Evolutionary conservation across 441 rosid species (phyloP).

Genomic region (Aleurites moluccanus): DNA sequence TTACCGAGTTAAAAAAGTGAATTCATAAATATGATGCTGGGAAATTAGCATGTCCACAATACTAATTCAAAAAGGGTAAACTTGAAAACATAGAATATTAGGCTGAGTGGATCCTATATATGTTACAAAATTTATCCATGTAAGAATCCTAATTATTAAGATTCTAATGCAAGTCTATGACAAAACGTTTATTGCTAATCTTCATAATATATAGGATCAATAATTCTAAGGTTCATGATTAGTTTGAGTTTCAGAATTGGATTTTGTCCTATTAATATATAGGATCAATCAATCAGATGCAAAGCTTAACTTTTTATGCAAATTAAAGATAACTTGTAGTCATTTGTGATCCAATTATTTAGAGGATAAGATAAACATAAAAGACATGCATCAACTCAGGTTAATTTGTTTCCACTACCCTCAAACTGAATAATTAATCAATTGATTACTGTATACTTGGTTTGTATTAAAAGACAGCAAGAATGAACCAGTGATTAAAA

Average conservation of each 20-base stretch:
- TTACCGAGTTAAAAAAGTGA: too few relatives aligned
- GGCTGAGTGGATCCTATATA: neutral
- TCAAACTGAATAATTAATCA: too few relatives aligned
- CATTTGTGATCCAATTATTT: slow-evolving; percentile 7
- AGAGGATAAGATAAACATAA: neutral
- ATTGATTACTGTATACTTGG: too few relatives aligned
- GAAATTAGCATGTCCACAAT: too few relatives aligned
- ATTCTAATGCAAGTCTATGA: too few relatives aligned
- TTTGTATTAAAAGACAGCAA: too few relatives aligned
- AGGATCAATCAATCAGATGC: neutral
- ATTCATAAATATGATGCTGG: too few relatives aligned
- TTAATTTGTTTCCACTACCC: too few relatives aligned
- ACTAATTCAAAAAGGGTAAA: too few relatives aligned
- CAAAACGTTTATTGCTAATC: neutral
- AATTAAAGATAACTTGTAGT: neutral
- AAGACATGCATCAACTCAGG: neutral
- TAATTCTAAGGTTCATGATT: neutral
- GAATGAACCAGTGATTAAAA: neutral
- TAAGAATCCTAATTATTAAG: neutral
- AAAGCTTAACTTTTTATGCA: neutral
- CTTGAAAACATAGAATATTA: too few relatives aligned
- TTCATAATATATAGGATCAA: neutral
- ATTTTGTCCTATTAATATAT: slow-evolving; percentile 17
- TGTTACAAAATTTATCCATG: neutral
- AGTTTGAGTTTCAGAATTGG: neutral